A percentile compares a stretch with the other conserved stretches of the same genome.
These are phyloP conservation scores for Fusarium mangiferae DNA, from an alignment of 2,329 filamentous ascomycete species.

Conservation along the genomic window DNA sequence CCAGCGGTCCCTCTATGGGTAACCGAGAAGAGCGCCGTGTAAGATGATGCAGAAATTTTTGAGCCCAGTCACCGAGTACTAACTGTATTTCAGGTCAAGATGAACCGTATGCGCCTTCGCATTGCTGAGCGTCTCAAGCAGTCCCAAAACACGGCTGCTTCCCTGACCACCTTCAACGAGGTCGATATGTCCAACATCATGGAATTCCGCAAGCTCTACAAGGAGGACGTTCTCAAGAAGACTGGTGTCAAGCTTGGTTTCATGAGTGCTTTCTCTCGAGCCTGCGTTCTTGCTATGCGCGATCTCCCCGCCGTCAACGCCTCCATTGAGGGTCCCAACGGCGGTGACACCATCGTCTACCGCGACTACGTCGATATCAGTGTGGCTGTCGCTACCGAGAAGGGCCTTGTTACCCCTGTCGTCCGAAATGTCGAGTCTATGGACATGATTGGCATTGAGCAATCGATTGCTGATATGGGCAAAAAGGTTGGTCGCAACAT, in stretches of 20 bases:
- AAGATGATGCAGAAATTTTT: conserved; percentile 50
- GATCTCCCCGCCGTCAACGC: conserved; percentile 96
- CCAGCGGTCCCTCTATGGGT: conserved; percentile 61
- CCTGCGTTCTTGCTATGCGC: conserved; percentile 90
- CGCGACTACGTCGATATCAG: conserved; percentile 98
- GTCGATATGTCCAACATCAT: conserved; percentile 98
- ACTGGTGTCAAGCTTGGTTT: conserved; percentile 98
- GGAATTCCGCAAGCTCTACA: conserved; percentile 97
- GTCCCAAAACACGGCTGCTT: conserved; percentile 97
- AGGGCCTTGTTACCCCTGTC: conserved; percentile 95
- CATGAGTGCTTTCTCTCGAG: conserved; percentile 97
- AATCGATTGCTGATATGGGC: conserved; percentile 90
- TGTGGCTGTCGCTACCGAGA: conserved; percentile 96
- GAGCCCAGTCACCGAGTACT: background rate
- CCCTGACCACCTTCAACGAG: conserved; percentile 98
- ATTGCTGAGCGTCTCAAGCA: conserved; percentile 99
- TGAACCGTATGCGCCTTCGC: conserved; percentile 98
- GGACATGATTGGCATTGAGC: conserved; percentile 90
- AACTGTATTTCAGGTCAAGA: conserved; percentile 78
- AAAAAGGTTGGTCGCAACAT: conserved; percentile 75
- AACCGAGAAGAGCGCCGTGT: conserved; percentile 89
- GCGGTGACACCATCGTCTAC: conserved; percentile 98
- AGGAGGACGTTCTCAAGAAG: conserved; percentile 95
- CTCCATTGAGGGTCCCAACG: conserved; percentile 94
- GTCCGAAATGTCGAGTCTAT: conserved; percentile 91